Base-by-base conservation (phyloP, 768 basidiomycete genomes). In the Symmetrospora coprosmae region DNA sequence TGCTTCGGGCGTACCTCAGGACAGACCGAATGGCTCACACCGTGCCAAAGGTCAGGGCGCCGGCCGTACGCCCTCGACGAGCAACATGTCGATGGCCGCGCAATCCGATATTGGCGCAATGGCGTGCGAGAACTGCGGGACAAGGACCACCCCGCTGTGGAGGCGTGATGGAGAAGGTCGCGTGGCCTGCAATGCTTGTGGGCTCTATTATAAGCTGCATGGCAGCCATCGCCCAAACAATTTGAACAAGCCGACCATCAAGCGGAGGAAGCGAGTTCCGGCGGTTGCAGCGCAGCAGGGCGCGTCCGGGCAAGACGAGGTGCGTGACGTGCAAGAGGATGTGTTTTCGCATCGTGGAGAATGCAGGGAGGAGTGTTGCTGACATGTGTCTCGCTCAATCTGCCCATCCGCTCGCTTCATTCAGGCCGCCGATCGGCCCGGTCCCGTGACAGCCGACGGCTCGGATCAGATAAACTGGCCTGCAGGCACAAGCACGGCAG, bases 231-330 rank as follows among this genome's bases (percentile, higher is more conserved):
- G 94, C 35, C 94, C 94, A 37, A 91, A 90, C 65, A 87, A 89
- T 64, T 92, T 99, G 90, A 97, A 94, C 75, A 96, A 97, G 77
- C 86, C 87, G 3, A 88, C 94, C 66, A 99, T 99, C 79, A 99
- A 99, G 76, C 81, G 94, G 33, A 79, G 94, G 66, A 97, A 97
- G 75, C 84, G 94, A 66, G 91, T 99, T 39, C 90, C 94, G 34
- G 91, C 92, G 19, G 55, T 30, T 7, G 28, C 31, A 13, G 40
- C 60, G 65, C 67, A 19, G 70, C 69, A 9, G 70, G 76, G 65
- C 65, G 77, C 37, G 43, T 38, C 56, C 55, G 60, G 23, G 62
- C 59, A 48, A 31, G 46, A 58, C 41, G 46, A 58, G 27, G 41
- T 28, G 23, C 55, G 55, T 35, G 46, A 58, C 21, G n/a, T 28